Evolutionary conservation across 768 basidiomycete species (phyloP).

Genomic region (Boletus subcaerulescens): DNA sequence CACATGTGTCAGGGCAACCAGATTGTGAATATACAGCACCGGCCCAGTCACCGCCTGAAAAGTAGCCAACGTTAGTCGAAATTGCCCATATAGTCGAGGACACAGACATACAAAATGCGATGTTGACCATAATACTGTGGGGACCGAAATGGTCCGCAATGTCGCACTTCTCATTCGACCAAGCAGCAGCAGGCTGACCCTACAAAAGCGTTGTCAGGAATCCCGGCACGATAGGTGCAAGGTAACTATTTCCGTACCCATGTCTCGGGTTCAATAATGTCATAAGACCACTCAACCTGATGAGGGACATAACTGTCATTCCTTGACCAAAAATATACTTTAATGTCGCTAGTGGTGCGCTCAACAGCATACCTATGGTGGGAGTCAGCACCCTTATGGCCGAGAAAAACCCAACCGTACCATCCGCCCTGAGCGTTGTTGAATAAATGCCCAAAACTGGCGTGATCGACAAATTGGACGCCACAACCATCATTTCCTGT

Average conservation of each 20-base stretch:
- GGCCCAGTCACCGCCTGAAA: slow-evolving; percentile 58
- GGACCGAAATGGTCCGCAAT: slow-evolving; percentile 34
- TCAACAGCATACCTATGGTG: slow-evolving; percentile 41
- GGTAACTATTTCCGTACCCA: slow-evolving; percentile 27
- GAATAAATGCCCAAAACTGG: slow-evolving; percentile 26
- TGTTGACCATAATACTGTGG: slow-evolving; percentile 38
- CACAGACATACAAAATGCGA: slow-evolving; percentile 57
- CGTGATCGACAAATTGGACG: slow-evolving; percentile 12
- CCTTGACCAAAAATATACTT: slow-evolving; percentile 46
- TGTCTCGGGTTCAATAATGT: slow-evolving; percentile 20
- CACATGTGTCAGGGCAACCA: slow-evolving; percentile 54
- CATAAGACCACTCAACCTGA: slow-evolving; percentile 17
- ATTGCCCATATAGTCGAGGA: neutral
- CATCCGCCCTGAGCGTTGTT: slow-evolving; percentile 38
- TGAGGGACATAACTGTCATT: slow-evolving; percentile 20
- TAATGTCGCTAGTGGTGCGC: slow-evolving; percentile 33
- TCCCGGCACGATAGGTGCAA: neutral
- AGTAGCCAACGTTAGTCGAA: neutral
- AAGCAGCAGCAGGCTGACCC: slow-evolving; percentile 34
- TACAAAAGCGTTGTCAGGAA: slow-evolving; percentile 2
- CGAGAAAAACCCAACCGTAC: slow-evolving; percentile 12
- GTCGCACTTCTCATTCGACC: slow-evolving; percentile 36
- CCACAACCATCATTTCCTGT: slow-evolving; percentile 23
- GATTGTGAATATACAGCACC: slow-evolving; percentile 43
- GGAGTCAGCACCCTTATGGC: neutral